Base-by-base conservation (phyloP, 169 alveolate genomes). In the Plasmodium falciparum region DNA sequence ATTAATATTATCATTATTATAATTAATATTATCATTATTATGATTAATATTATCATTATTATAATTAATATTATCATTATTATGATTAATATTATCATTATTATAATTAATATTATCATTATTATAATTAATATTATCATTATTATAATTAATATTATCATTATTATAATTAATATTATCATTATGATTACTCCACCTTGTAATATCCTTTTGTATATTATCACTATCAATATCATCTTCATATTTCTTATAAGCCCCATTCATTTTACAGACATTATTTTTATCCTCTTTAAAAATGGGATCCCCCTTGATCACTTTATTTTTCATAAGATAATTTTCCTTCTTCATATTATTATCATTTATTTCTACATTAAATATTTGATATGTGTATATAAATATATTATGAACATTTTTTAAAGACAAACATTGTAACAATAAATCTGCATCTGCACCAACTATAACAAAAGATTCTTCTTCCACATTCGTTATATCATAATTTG, bases 371-470 rank as follows among this genome's bases (percentile, higher is more conserved):
- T 26, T 4, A 52, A 88, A 66, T 15, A 54, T 78, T 69, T 92
- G 93, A 22, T 89, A 92, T 29, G 85, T 78, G 50, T 88, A 92
- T 62, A 92, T 91, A 49, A 61, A 92, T n/a, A 92, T 71, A 50
- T 92, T 92, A 0, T 70, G 88, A 13, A 78, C 17, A 54, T 67
- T 80, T n/a, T 89, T 86, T 29, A 92, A 66, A 22, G 93, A 93
- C 24, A 92, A 72, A 17, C 93, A 75, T 73, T 92, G 95, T 9
- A 92, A 72, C 20, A 92, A 69, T 22, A 92, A 62, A 29, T 92
- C 95, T 2, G 93, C 95, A 39, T 92, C 95, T 3, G 91, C 95
- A 11, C 95, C 95, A 9, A 92, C 93, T 6, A 92, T 74, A 45
- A 88, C 93, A 56, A 92, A 73, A 7, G 88, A 72, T 73, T 91